phyloP scores from a whole-genome alignment of 331 rosid genomes.

The Spiraea crenata region DNA sequence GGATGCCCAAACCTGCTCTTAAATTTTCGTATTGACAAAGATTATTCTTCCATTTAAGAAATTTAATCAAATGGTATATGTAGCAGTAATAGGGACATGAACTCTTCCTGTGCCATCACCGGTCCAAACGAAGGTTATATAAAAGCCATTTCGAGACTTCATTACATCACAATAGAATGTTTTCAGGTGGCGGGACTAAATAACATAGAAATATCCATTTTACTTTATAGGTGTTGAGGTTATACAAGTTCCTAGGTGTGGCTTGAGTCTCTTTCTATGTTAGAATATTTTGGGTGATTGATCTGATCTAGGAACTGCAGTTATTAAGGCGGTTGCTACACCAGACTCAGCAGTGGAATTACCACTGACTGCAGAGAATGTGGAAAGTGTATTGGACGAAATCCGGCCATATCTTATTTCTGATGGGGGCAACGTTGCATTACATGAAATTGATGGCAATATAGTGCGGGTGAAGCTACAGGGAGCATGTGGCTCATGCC shows the following conservation, averaged over 20 bases:
- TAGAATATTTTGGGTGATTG: neutral
- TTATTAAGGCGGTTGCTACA: constrained; percentile 70
- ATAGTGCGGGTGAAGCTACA: constrained; percentile 86
- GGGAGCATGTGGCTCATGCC: constrained; percentile 99
- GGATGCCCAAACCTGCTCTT: neutral
- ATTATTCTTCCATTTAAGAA: neutral
- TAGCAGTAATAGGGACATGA: neutral
- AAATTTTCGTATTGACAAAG: neutral
- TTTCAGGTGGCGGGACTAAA: neutral
- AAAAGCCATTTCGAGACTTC: neutral
- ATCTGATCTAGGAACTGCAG: constrained; percentile 30
- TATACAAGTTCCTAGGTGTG: neutral
- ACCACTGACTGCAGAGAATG: constrained; percentile 81
- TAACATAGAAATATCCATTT: neutral
- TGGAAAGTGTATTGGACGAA: constrained; percentile 82
- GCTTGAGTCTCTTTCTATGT: neutral
- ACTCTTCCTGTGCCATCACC: neutral
- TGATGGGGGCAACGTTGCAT: constrained; percentile 97
- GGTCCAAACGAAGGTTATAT: neutral
- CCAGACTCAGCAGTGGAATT: constrained; percentile 72
- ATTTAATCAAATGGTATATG: neutral
- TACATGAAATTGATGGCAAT: constrained; percentile 91
- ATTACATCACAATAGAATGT: neutral
- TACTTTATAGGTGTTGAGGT: neutral
- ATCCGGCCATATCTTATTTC: constrained; percentile 94